These are phyloP conservation scores for Phytophthora ohioensis DNA, from an alignment of 352 stramenopile species.

Conservation along the genomic window DNA sequence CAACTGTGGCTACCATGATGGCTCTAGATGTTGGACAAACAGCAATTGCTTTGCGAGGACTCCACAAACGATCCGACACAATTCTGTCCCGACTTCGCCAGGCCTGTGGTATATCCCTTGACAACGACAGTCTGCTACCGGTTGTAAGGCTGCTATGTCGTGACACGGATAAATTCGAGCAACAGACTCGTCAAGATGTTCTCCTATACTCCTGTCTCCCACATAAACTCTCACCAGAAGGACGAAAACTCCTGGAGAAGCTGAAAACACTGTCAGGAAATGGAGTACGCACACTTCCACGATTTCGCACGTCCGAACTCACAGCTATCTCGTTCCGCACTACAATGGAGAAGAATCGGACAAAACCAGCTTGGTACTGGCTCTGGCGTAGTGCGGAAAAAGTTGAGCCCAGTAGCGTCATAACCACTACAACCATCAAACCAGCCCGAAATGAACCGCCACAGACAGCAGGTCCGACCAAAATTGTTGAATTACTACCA, in stretches of 20 bases:
- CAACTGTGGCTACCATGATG: constrained; percentile 40
- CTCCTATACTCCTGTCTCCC: constrained; percentile 17
- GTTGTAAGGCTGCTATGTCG: constrained; percentile 8
- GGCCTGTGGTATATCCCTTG: constrained; percentile 3
- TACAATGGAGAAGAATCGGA: background rate
- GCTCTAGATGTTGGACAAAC: constrained; percentile 33
- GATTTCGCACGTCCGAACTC: background rate
- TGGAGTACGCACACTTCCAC: constrained; percentile 10
- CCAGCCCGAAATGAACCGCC: background rate
- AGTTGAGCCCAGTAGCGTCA: constrained; percentile 10
- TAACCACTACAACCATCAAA: background rate
- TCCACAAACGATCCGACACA: constrained; percentile 12
- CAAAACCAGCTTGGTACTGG: constrained; percentile 1
- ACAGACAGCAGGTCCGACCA: background rate
- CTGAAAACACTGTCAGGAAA: constrained; percentile 21
- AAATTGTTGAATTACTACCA: background rate
- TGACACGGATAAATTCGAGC: constrained; percentile 15
- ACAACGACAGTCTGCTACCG: constrained; percentile 15
- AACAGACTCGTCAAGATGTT: constrained; percentile 10
- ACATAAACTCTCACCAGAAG: constrained; percentile 16
- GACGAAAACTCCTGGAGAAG: constrained; percentile 16
- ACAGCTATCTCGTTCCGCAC: background rate
- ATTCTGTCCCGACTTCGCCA: constrained; percentile 26
- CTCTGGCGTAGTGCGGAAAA: background rate
- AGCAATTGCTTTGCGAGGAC: constrained; percentile 11